A percentile compares a stretch with the other conserved stretches of the same genome.
These are phyloP conservation scores for Helianthus tuberosus DNA, from an alignment of 129 eudicot genomes.

Conservation along the genomic window DNA sequence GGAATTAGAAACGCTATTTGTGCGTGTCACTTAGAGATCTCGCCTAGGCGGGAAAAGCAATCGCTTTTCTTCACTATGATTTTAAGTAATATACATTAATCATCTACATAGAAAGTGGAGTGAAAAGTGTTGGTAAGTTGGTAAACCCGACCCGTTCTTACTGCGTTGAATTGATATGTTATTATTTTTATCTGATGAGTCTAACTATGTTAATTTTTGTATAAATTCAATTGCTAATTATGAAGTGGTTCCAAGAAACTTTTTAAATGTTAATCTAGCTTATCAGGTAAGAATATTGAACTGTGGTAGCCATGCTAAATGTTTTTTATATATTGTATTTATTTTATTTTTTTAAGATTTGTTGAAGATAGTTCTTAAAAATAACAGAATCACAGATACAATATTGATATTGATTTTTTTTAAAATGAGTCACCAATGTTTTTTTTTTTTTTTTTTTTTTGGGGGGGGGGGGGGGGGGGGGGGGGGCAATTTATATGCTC, in stretches of 20 bases:
- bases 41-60: too few relatives aligned
- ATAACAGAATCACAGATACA: neutral
- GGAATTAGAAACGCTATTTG: too few relatives aligned
- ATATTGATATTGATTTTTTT: neutral
- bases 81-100: neutral
- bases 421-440: neutral
- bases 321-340: too few relatives aligned
- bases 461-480: too few relatives aligned
- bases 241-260: slow-evolving; percentile 14
- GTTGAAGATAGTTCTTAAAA: neutral
- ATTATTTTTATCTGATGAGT: neutral
- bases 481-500: neutral
- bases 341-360: neutral
- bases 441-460: too few relatives aligned
- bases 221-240: neutral
- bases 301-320: neutral
- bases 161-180: neutral
- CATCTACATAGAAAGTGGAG: slow-evolving; percentile 7
- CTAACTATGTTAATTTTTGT: neutral
- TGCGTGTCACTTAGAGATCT: too few relatives aligned
- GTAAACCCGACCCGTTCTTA: neutral
- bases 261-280: neutral
- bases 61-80: too few relatives aligned
- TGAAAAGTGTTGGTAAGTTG: neutral
- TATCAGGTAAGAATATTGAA: slow-evolving; percentile 2